Evolutionary conservation across 345 rosid genomes (phyloP).

Genomic region (Draba incana): DNA sequence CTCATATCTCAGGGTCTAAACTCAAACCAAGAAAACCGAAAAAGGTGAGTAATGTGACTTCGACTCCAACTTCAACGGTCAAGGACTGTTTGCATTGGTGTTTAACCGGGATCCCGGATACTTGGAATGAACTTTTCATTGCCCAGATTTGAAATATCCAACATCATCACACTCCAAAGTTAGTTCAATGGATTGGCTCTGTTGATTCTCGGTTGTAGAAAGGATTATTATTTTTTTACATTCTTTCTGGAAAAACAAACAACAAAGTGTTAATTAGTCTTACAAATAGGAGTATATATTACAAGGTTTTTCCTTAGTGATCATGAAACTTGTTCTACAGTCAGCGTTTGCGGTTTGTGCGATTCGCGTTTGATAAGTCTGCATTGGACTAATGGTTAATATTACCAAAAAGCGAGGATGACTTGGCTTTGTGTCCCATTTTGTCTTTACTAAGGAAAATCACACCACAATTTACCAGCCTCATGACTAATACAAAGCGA

Average conservation of each 20-base stretch:
- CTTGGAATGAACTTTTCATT: conserved; percentile 75
- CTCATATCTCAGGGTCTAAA: conserved; percentile 55
- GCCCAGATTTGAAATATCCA: conserved; percentile 51
- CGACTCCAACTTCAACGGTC: conserved; percentile 35
- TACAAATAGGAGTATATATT: conserved; percentile 10
- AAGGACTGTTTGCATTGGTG: conserved; percentile 98
- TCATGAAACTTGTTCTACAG: background rate
- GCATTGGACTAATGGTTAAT: background rate
- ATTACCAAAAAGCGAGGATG: background rate
- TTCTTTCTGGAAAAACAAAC: conserved; percentile 22
- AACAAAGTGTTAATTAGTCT: conserved; percentile 3
- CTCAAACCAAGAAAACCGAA: conserved; percentile 46
- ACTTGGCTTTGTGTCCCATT: conserved; percentile 9
- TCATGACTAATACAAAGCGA: conserved; percentile 4
- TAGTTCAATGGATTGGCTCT: no score
- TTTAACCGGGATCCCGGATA: conserved; percentile 84
- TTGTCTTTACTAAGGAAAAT: conserved; percentile 12
- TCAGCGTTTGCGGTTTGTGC: background rate
- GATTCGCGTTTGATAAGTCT: background rate
- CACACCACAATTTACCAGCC: conserved; percentile 17
- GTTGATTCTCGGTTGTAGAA: conserved; percentile 33
- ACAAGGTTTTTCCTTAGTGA: background rate
- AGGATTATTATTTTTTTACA: conserved; percentile 13
- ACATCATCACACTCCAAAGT: conserved; percentile 1
- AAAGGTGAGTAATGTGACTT: conserved; percentile 50